phyloP scores from a whole-genome alignment of 2,329 filamentous ascomycete genomes.

The Microcyclosporella mali region DNA sequence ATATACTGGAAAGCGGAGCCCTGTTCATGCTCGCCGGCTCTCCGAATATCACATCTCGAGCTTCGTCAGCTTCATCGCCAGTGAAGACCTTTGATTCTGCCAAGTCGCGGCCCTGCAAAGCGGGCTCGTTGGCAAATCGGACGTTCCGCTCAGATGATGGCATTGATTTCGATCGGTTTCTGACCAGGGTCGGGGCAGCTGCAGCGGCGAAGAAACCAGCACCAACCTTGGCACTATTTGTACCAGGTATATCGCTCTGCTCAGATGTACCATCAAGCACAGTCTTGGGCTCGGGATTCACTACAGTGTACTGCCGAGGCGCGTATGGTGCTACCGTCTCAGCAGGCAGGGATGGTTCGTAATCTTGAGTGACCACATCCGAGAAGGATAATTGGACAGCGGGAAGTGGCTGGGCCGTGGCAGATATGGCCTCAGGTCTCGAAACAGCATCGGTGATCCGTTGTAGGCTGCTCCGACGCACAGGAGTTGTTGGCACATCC shows the following conservation, averaged over 20 bases:
- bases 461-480: constrained; percentile 4
- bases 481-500: background rate
- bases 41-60: constrained; percentile 2
- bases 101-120: background rate
- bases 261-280: background rate
- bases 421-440: constrained; percentile 9
- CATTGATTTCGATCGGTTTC: constrained; percentile 6
- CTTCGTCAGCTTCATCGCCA: constrained; percentile 10
- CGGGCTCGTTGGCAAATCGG: constrained; percentile 4
- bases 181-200: constrained; percentile 1
- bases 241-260: constrained; percentile 13
- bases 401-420: constrained; percentile 12
- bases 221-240: constrained; percentile 1
- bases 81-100: constrained; percentile 12
- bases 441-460: constrained; percentile 5
- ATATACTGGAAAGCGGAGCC: constrained; percentile 10
- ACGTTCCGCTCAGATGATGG: constrained; percentile 5
- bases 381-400: constrained; percentile 15
- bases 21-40: constrained; percentile 3
- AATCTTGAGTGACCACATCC: constrained; percentile 18
- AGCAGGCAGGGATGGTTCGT: constrained; percentile 14
- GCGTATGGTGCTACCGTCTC: constrained; percentile 18
- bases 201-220: constrained; percentile 5
- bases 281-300: constrained; percentile 7
- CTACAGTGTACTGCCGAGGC: constrained; percentile 2